Percentiles rank a stretch among this genome's conserved stretches.
phyloP scores from a whole-genome alignment of 768 basidiomycete species.

The Udeniomyces megalosporus region DNA sequence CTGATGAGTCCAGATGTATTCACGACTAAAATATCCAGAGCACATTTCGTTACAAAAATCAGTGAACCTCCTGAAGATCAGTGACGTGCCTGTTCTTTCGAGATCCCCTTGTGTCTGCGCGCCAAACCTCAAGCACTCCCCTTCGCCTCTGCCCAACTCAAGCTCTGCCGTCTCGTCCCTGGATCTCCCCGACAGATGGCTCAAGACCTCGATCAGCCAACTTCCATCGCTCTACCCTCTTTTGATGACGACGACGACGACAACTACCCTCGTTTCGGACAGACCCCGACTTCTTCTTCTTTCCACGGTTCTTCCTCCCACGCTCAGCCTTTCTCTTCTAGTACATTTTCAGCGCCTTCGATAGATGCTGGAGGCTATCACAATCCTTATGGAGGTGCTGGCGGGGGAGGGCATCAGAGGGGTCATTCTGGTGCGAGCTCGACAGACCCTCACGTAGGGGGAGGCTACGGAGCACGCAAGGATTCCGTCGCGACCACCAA shows the following conservation, averaged over 20 bases:
- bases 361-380: neutral
- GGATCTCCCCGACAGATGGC: too few species aligned
- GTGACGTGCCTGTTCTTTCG: too few species aligned
- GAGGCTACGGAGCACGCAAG: neutral
- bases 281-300: neutral
- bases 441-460: neutral
- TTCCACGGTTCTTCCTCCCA: neutral
- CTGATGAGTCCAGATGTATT: too few species aligned
- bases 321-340: neutral
- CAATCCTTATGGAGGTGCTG: neutral
- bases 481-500: neutral
- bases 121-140: too few species aligned
- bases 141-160: too few species aligned
- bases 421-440: neutral
- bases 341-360: neutral
- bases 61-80: too few species aligned
- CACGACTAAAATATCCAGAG: too few species aligned
- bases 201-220: too few species aligned
- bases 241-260: conserved; percentile 10
- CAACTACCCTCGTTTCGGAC: conserved; percentile 10
- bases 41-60: too few species aligned
- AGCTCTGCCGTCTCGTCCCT: too few species aligned
- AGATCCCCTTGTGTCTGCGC: too few species aligned
- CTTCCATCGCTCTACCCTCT: conserved; percentile 12
- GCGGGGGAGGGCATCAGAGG: neutral